Evolutionary conservation across 2,329 filamentous ascomycete genomes (phyloP).

Genomic region (Erysiphe neolycopersici): DNA sequence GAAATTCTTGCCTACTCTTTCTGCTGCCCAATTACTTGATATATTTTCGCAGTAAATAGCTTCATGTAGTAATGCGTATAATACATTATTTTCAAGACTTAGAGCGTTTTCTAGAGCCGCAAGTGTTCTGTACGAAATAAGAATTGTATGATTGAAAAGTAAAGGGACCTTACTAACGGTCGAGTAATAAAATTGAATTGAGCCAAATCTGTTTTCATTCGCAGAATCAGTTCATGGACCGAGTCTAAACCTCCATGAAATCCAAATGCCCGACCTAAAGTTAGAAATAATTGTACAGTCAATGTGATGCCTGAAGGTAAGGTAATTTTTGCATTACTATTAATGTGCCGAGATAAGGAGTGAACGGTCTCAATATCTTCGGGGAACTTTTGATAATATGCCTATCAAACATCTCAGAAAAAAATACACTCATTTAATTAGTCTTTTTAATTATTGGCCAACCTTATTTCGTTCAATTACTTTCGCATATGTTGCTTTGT

Average conservation of each 20-base stretch:
- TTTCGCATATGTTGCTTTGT: constrained; percentile 42
- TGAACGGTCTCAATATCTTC: constrained; percentile 47
- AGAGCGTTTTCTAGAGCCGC: constrained; percentile 37
- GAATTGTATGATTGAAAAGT: neutral
- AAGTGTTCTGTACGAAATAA: constrained; percentile 21
- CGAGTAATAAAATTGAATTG: constrained; percentile 51
- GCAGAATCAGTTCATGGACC: constrained; percentile 48
- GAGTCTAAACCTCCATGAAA: constrained; percentile 49
- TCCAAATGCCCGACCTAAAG: constrained; percentile 54
- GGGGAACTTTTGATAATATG: constrained; percentile 59
- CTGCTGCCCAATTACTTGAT: constrained; percentile 49
- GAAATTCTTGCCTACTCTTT: constrained; percentile 27
- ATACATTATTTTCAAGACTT: constrained; percentile 46
- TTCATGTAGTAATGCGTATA: constrained; percentile 76
- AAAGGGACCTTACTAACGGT: constrained; percentile 14
- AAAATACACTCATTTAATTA: neutral
- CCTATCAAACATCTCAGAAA: constrained; percentile 12
- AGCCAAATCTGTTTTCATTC: constrained; percentile 44
- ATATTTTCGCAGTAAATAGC: constrained; percentile 52
- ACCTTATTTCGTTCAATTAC: constrained; percentile 38
- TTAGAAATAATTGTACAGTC: constrained; percentile 48
- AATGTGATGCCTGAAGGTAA: constrained; percentile 48
- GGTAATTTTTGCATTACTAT: constrained; percentile 26
- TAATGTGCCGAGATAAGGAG: constrained; percentile 36
- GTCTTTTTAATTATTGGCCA: neutral